Percentiles rank a stretch among this genome's conserved stretches.
Conservation (phyloP, 2,329 filamentous ascomycete genomes). For the Xenosphaeropsis pyriputrescens region DNA sequence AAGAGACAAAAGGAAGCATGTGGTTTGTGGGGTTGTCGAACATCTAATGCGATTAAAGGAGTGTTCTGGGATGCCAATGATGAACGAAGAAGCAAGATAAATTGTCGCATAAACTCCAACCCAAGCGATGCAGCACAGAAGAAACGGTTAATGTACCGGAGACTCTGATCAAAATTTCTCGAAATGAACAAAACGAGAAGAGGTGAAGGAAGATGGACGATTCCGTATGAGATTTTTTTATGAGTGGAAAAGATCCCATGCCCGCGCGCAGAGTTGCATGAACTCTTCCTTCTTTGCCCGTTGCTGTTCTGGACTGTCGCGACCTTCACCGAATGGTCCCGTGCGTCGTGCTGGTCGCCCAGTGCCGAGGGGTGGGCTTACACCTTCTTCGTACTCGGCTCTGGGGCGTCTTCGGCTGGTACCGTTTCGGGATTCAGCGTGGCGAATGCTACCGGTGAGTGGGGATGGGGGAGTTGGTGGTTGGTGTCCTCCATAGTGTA, state of each 20-base stretch:
- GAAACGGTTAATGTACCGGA: too few relatives aligned
- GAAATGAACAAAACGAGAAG: too few relatives aligned
- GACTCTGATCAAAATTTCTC: too few relatives aligned
- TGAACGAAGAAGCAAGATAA: too few relatives aligned
- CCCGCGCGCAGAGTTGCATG: conserved; percentile 67
- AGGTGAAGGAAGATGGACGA: background rate
- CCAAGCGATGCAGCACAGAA: too few relatives aligned
- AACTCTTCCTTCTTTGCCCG: conserved; percentile 88
- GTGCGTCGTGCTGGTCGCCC: conserved; percentile 44
- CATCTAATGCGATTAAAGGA: too few relatives aligned
- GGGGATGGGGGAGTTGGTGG: conserved; percentile 67
- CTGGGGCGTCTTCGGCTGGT: conserved; percentile 61
- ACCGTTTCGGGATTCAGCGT: conserved; percentile 29
- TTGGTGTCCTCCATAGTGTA: conserved; percentile 90
- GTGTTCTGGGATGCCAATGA: too few relatives aligned
- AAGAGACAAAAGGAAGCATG: too few relatives aligned
- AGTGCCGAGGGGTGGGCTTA: conserved; percentile 68
- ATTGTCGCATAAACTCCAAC: too few relatives aligned
- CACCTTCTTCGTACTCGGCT: conserved; percentile 88
- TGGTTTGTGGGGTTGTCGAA: too few relatives aligned
- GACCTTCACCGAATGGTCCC: conserved; percentile 66
- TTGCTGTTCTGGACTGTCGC: conserved; percentile 72
- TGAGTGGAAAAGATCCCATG: conserved; percentile 96
- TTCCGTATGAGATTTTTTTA: conserved; percentile 25
- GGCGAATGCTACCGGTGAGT: conserved; percentile 17